These are phyloP conservation scores for Cynara cardunculus DNA, from an alignment of 129 eudicot species.

Conservation along the genomic window DNA sequence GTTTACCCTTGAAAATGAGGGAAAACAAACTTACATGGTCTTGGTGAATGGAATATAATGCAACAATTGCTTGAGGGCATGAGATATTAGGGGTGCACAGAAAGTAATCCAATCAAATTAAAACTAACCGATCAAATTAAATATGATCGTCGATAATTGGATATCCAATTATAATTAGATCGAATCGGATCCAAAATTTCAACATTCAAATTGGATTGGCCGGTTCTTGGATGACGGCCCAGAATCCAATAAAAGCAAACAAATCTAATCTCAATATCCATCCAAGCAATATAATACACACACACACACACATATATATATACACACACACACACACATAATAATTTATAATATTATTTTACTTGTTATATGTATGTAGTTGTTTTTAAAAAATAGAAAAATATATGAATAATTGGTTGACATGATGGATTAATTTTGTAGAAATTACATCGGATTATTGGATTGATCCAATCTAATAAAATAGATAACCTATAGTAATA, in stretches of 20 bases:
- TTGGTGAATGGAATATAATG: not conserved
- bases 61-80: not conserved
- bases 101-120: not conserved
- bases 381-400: too few species aligned
- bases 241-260: too few species aligned
- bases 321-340: too few species aligned
- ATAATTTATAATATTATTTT: too few species aligned
- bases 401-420: not conserved
- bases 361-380: too few species aligned
- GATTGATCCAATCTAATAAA: too few species aligned
- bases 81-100: not conserved
- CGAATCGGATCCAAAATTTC: not conserved
- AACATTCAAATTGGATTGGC: not conserved
- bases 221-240: not conserved
- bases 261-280: too few species aligned
- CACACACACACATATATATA: too few species aligned
- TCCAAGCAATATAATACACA: too few species aligned
- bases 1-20: not conserved
- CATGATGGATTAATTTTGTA: too few species aligned
- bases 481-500: not conserved
- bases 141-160: not conserved
- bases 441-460: not conserved
- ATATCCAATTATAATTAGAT: too few species aligned
- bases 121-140: too few species aligned
- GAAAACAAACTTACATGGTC: not conserved